These are phyloP conservation scores for Agaricus bisporus DNA, from an alignment of 768 basidiomycete species.

Conservation along the genomic window DNA sequence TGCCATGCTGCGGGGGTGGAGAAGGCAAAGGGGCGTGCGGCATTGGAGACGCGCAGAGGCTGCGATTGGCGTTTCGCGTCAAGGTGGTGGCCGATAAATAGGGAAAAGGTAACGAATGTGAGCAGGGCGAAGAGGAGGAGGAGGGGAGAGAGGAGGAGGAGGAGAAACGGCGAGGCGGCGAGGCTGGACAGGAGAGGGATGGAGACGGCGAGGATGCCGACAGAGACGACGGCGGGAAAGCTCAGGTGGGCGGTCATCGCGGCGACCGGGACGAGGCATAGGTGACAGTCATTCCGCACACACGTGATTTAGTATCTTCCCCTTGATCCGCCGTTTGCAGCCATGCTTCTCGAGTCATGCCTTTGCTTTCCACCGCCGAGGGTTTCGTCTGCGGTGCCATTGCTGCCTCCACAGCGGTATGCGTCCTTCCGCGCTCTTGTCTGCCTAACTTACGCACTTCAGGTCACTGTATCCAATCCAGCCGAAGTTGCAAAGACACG, in stretches of 20 bases:
- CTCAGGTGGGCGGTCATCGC: constrained; percentile 34
- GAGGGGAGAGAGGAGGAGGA: constrained; percentile 60
- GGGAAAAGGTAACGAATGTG: constrained; percentile 44
- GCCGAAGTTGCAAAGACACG: constrained; percentile 91
- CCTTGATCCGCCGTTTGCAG: too few species aligned
- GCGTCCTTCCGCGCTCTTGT: constrained; percentile 18
- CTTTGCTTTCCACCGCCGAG: constrained; percentile 56
- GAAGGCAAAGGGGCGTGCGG: constrained; percentile 75
- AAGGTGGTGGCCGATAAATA: constrained; percentile 53
- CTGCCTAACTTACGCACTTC: constrained; percentile 12
- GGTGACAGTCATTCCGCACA: too few species aligned
- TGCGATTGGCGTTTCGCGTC: constrained; percentile 36
- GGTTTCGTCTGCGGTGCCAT: constrained; percentile 86
- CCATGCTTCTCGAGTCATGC: too few species aligned
- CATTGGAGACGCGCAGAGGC: constrained; percentile 38
- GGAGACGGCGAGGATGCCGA: constrained; percentile 51
- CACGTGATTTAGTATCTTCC: too few species aligned
- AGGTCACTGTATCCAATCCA: constrained; percentile 80
- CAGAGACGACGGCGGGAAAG: constrained; percentile 46
- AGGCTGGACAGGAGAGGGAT: constrained; percentile 50
- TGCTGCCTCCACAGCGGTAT: constrained; percentile 87
- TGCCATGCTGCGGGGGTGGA: constrained; percentile 95
- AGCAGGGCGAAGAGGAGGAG: constrained; percentile 36
- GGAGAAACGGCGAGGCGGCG: constrained; percentile 57
- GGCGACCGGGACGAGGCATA: too few species aligned